These are phyloP conservation scores for Globisporangium viniferum DNA, from an alignment of 352 stramenopile species.

Conservation along the genomic window DNA sequence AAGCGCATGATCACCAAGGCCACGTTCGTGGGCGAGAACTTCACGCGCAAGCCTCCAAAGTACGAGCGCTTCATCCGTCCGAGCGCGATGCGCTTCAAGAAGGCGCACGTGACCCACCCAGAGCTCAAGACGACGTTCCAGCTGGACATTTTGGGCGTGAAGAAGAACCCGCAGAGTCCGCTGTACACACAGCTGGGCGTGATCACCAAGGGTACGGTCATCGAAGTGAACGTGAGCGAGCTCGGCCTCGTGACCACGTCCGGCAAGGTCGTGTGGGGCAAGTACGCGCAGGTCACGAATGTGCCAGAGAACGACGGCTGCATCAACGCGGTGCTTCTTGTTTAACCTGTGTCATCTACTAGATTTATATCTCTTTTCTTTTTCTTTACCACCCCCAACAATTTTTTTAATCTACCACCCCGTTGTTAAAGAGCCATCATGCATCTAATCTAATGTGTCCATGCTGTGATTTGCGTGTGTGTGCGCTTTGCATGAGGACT, in stretches of 20 bases:
- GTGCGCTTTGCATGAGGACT: too few species aligned
- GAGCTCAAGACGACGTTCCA: slow-evolving; percentile 99
- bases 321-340: slow-evolving; percentile 98
- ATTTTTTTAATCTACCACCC: neutral
- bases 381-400: neutral
- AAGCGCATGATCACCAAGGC: slow-evolving; percentile 96
- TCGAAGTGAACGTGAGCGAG: slow-evolving; percentile 99
- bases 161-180: slow-evolving; percentile 98
- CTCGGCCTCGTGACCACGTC: slow-evolving; percentile 98
- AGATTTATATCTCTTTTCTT: slow-evolving; percentile 31
- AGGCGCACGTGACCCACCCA: slow-evolving; percentile 99
- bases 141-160: slow-evolving; percentile 99
- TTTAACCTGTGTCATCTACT: slow-evolving; percentile 81
- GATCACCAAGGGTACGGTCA: slow-evolving; percentile 99
- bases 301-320: slow-evolving; percentile 99
- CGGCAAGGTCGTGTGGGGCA: slow-evolving; percentile 99
- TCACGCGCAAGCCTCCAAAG: slow-evolving; percentile 99
- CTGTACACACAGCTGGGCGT: slow-evolving; percentile 98
- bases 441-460: neutral
- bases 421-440: neutral
- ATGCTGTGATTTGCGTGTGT: neutral
- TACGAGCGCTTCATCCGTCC: slow-evolving; percentile 99
- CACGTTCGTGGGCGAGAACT: slow-evolving; percentile 97
- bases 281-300: slow-evolving; percentile 99
- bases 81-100: slow-evolving; percentile 99